These are phyloP conservation scores for Nigrospora oryzae DNA, from an alignment of 2,329 filamentous ascomycete genomes.

Conservation along the genomic window DNA sequence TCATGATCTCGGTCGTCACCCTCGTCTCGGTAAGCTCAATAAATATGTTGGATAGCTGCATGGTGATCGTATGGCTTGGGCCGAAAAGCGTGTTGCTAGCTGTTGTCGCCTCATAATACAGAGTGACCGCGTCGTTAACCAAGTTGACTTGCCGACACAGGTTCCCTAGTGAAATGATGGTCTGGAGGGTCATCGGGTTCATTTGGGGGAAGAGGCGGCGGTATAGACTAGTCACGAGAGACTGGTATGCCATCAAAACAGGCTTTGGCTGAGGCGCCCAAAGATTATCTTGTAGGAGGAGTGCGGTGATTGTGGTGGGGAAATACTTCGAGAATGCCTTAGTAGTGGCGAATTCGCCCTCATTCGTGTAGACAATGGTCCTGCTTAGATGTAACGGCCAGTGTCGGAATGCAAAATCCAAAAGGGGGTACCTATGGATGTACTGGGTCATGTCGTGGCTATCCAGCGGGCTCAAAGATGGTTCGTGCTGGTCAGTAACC, in stretches of 20 bases:
- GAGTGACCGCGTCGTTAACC: neutral
- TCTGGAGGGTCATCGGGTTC: slow-evolving; percentile 8
- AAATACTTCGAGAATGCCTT: slow-evolving; percentile 7
- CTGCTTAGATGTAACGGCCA: slow-evolving; percentile 10
- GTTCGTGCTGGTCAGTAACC: slow-evolving; percentile 20
- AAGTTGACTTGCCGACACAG: slow-evolving; percentile 8
- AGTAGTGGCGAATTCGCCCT: slow-evolving; percentile 1
- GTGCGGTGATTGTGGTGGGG: slow-evolving; percentile 3
- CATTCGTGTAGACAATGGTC: slow-evolving; percentile 3
- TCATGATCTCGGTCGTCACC: slow-evolving; percentile 3
- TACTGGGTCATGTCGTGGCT: slow-evolving; percentile 14
- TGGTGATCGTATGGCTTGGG: slow-evolving; percentile 5
- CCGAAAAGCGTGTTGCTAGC: slow-evolving; percentile 5
- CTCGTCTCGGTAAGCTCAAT: slow-evolving; percentile 6
- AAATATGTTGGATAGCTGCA: slow-evolving; percentile 7
- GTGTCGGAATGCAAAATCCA: slow-evolving; percentile 13
- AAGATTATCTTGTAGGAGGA: slow-evolving; percentile 7
- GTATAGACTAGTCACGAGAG: slow-evolving; percentile 18
- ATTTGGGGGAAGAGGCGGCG: slow-evolving; percentile 17
- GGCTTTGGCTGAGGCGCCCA: slow-evolving; percentile 20
- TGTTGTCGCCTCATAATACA: slow-evolving; percentile 8
- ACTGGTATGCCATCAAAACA: slow-evolving; percentile 16
- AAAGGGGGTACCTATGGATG: slow-evolving; percentile 9
- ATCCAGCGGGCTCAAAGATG: slow-evolving; percentile 18
- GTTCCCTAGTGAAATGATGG: slow-evolving; percentile 8